Evolutionary conservation across 2,329 filamentous ascomycete species (phyloP).

Genomic region (Pseudogymnoascus sp.): DNA sequence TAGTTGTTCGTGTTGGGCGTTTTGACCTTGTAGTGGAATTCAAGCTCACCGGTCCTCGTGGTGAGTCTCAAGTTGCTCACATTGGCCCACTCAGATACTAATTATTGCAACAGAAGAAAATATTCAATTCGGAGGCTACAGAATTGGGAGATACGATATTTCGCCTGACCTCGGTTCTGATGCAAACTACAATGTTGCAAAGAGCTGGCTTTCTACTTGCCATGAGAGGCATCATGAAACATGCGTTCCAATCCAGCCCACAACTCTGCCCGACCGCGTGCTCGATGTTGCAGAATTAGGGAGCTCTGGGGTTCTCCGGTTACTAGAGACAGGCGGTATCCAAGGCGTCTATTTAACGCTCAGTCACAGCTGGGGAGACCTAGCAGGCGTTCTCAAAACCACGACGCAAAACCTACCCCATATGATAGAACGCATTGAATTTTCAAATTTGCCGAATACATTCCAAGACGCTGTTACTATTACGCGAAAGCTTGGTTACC

Average conservation of each 20-base stretch:
- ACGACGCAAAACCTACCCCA: not conserved
- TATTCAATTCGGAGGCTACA: not conserved
- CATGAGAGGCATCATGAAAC: not conserved
- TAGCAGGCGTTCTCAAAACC: not conserved
- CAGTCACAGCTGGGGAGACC: constrained; percentile 2
- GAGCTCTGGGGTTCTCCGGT: not conserved
- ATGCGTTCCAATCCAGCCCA: not conserved
- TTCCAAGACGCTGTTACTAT: not conserved
- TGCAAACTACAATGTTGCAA: not conserved
- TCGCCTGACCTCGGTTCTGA: not conserved
- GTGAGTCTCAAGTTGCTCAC: not conserved
- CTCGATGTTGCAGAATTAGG: not conserved
- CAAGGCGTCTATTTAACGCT: not conserved
- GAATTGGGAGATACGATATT: constrained; percentile 1
- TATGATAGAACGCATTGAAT: not conserved
- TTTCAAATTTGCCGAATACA: not conserved
- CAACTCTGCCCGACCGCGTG: not conserved
- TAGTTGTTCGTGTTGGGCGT: not conserved
- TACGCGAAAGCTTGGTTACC: not conserved
- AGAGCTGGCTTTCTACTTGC: not conserved
- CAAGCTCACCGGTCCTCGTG: not conserved
- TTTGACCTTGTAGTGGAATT: not conserved
- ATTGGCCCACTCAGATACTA: not conserved
- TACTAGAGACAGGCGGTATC: not conserved
- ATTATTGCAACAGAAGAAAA: not conserved